These are phyloP conservation scores for Bipolaris zeicola DNA, from an alignment of 2,329 filamentous ascomycete genomes.

Conservation along the genomic window DNA sequence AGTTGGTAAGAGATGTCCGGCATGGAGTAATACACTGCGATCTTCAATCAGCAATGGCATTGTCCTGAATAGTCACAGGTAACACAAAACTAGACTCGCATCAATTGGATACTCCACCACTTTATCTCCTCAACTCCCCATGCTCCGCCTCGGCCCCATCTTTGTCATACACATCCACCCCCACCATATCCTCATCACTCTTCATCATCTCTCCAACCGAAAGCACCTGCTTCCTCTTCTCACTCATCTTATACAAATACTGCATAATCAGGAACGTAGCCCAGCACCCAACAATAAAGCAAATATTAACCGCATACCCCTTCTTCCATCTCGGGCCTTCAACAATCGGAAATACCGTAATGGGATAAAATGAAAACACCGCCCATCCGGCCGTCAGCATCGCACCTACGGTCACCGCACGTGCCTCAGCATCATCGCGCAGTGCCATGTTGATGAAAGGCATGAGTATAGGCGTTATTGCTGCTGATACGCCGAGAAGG, in stretches of 20 bases:
- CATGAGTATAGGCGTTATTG: conserved; percentile 45
- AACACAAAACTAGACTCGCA: too few species aligned
- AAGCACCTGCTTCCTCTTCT: conserved; percentile 27
- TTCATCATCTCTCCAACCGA: conserved; percentile 21
- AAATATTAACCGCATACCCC: conserved; percentile 56
- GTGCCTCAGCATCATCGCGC: conserved; percentile 55
- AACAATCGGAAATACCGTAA: conserved; percentile 43
- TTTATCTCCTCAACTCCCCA: conserved; percentile 23
- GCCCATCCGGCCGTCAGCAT: conserved; percentile 50
- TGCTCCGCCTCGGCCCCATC: conserved; percentile 29
- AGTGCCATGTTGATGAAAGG: conserved; percentile 47
- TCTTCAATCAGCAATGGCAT: too few species aligned
- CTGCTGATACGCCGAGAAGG: conserved; percentile 43
- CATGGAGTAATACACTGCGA: too few species aligned
- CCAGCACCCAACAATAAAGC: conserved; percentile 56
- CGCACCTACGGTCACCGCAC: conserved; percentile 57
- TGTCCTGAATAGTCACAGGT: too few species aligned
- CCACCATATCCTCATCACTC: conserved; percentile 35
- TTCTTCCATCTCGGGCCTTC: conserved; percentile 55
- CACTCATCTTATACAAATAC: conserved; percentile 44
- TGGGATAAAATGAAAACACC: conserved; percentile 44
- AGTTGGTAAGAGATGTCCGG: too few species aligned
- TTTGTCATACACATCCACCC: conserved; percentile 28
- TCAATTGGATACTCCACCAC: neutral
- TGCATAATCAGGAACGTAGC: conserved; percentile 49